Conservation (phyloP, 371 early-diverging fungal species). For the Actinomortierella ambigua region DNA sequence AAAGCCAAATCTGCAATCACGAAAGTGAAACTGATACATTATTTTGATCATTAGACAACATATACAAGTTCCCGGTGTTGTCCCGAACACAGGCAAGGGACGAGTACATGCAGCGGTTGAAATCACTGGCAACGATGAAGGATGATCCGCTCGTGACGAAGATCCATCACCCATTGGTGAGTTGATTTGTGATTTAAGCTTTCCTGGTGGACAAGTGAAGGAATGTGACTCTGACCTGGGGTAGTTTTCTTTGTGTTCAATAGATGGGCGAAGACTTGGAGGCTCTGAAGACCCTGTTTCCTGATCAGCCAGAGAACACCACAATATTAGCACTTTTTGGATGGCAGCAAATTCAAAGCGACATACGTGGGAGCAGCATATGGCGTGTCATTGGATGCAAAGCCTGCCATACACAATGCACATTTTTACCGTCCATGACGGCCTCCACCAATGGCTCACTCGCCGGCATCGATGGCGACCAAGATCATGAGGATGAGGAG, state of each 20-base stretch:
- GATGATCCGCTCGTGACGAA: constrained; percentile 8
- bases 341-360: constrained; percentile 10
- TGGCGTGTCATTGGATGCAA: constrained; percentile 13
- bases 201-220: no score
- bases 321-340: constrained; percentile 32
- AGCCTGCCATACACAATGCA: constrained; percentile 40
- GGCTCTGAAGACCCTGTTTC: neutral
- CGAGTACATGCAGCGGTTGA: constrained; percentile 20
- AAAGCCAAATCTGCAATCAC: no score
- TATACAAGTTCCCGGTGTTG: constrained; percentile 37
- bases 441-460: no score
- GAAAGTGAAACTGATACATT: no score
- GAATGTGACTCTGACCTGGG: no score
- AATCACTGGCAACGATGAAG: constrained; percentile 4
- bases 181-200: neutral
- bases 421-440: constrained; percentile 12
- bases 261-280: constrained; percentile 10
- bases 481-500: constrained; percentile 1
- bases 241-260: constrained; percentile 1
- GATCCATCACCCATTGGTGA: constrained; percentile 36
- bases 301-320: neutral
- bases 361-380: no score
- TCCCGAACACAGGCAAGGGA: constrained; percentile 26
- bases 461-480: neutral
- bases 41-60: constrained; percentile 15